phyloP scores from a whole-genome alignment of 2,329 filamentous ascomycete genomes.

The Colletotrichum sp. region DNA sequence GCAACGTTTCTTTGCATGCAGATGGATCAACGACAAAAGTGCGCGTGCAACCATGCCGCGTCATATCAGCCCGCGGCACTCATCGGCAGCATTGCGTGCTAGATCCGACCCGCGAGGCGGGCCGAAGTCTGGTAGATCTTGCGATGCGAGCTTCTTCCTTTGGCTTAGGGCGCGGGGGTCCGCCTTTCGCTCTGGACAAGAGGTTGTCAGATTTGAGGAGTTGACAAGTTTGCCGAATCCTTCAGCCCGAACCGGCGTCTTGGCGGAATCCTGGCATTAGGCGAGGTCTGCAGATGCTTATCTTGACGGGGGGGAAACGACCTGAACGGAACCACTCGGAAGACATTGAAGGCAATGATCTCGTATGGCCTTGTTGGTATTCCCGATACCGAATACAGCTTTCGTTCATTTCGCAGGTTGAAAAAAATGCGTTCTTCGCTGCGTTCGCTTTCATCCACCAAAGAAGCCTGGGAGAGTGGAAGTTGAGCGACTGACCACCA shows the following conservation, averaged over 20 bases:
- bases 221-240: neutral
- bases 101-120: neutral
- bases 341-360: neutral
- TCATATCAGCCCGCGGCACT: neutral
- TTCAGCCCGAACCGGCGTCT: neutral
- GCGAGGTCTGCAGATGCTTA: neutral
- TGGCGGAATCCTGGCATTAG: neutral
- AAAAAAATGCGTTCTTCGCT: rapidly evolving
- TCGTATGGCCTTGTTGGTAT: neutral
- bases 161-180: neutral
- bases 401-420: rapidly evolving
- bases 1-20: neutral
- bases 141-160: neutral
- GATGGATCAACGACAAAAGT: neutral
- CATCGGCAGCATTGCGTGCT: neutral
- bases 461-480: neutral
- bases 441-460: rapidly evolving
- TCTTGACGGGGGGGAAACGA: neutral
- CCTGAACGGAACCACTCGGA: neutral
- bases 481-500: rapidly evolving
- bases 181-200: no score
- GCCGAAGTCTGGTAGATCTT: neutral
- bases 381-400: neutral
- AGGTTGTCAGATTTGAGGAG: neutral
- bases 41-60: neutral